Base-by-base conservation (phyloP, 2,329 filamentous ascomycete species). In the Colletotrichum sojae region DNA sequence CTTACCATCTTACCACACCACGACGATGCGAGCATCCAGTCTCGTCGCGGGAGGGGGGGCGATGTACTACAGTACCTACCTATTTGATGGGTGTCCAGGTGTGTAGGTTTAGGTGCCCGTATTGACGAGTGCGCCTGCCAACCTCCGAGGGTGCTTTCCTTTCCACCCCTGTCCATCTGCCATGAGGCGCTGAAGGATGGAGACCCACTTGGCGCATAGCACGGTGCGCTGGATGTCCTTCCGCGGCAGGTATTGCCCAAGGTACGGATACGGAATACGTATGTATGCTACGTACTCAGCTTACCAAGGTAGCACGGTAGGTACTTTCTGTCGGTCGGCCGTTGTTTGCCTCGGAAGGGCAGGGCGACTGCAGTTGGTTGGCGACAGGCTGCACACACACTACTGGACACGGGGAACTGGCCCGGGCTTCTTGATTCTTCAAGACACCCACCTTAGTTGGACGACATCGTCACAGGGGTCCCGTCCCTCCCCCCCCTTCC, bases 181-280 rank as follows among this genome's bases (percentile, higher is more conserved):
- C 62, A 59, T 43, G 53, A 68, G 67, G 51, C 56, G 67, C 62
- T 66, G 67, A 69, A 69, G 67, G 62, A 69, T 65, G 40, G 51
- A 43, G 55, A 49, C 67, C 62, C 56, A 51, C 51, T 58, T 46
- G 45, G 55, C 31, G 53, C 20, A 68, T 52, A 9, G 54, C 60
- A 64, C 53, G 65, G 60, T 54, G 65, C 56, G 39, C 55, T 27
- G 43, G 62, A 46, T 58, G 31, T 25, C 10, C 55, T 51, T 45
- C 65, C 60, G 53, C 43, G 40, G 12, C 36, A 25, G 36, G 59
- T 67, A 52, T 52, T 40, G 36, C 31, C 52, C 52, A 18, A 56
- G 45, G 58, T 52, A 56, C 8, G 9, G 27, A 8, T 31, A 31
- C 27, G 8, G 9, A 36, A 3, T 31, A 31, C 27, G 2, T 36